phyloP scores from a whole-genome alignment of 2,329 filamentous ascomycete species.

The Phoma sp. region DNA sequence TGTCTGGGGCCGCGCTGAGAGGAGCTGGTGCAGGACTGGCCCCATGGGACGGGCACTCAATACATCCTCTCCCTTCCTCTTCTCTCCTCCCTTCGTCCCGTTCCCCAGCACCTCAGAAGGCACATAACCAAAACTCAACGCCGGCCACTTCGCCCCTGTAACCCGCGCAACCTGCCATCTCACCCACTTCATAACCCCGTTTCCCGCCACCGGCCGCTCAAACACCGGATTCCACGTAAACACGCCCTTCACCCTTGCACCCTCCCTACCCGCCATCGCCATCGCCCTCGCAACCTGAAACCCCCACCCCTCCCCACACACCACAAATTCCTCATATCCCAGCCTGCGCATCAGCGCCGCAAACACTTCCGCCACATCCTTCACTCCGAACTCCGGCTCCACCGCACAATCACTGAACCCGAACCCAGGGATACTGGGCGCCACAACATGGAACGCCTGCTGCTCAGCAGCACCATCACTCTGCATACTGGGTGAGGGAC shows the following conservation, averaged over 20 bases:
- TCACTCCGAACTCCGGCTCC: slow-evolving; percentile 57
- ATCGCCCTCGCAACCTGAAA: slow-evolving; percentile 54
- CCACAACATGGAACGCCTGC: slow-evolving; percentile 68
- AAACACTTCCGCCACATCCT: slow-evolving; percentile 62
- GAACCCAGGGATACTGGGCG: slow-evolving; percentile 68
- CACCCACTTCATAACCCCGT: slow-evolving; percentile 57
- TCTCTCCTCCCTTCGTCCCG: background rate
- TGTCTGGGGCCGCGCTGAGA: slow-evolving; percentile 44
- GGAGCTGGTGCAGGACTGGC: slow-evolving; percentile 31
- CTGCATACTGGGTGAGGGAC: slow-evolving; percentile 46
- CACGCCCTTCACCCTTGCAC: slow-evolving; percentile 59
- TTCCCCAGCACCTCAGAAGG: slow-evolving; percentile 45
- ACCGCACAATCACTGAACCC: slow-evolving; percentile 70
- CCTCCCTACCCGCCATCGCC: slow-evolving; percentile 54
- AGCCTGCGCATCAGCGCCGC: slow-evolving; percentile 66
- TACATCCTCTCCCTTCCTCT: background rate
- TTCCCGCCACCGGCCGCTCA: slow-evolving; percentile 54
- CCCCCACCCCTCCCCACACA: slow-evolving; percentile 60
- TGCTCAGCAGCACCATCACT: no score
- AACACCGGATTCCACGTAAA: slow-evolving; percentile 67
- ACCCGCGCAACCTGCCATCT: slow-evolving; percentile 62
- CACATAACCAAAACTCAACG: slow-evolving; percentile 62
- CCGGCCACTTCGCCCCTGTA: slow-evolving; percentile 48
- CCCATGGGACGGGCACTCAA: slow-evolving; percentile 10
- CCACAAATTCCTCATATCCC: slow-evolving; percentile 65